Base-by-base conservation (phyloP, 345 rosid genomes). In the Sapria himalayana region DNA sequence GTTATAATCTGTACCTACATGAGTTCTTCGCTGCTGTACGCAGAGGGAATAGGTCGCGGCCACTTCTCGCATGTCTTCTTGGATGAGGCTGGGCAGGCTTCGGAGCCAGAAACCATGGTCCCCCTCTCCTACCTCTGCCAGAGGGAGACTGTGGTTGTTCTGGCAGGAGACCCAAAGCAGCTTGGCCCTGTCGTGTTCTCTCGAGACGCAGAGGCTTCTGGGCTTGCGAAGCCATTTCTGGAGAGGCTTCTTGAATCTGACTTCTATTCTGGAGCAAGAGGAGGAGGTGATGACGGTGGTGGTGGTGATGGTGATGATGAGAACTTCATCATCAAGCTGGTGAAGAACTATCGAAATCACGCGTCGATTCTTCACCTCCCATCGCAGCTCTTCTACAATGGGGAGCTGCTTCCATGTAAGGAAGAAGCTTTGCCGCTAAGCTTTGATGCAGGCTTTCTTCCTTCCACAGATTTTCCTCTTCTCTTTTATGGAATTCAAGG, bases 111-210 rank as follows among this genome's bases (percentile, higher is more conserved):
- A 59, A 86, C 66, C 63, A 70, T 81, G 93, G 51, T 86, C 38
- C 70, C 94, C 7, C 29, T 86, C 24, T 61, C 94, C 7, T 59
- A 61, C 49, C 64, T 76, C 48, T 70, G 85, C 69, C 37, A 24
- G 43, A 37, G 44, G 46, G 60, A 78, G 18, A 86, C 93, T 7
- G 93, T 81, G 34, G 77, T 82, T 44, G 85, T 86, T 33, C 93
- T 86, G 46, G 91, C 98, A 38, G 98, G 98, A 42, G 98, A 86
- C 45, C 98, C 94, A 1, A 78, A 62, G 85, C 98, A 86, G 46
- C 57, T 81, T 61, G 97, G 98, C 60, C 98, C 93, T 18, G 80
- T 86, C 32, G 66, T 78, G 59, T 62, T 64, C 72, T 78, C 94
- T 1, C 72, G 52, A 67, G 70, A 68, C 22, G 89, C 94, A 0